Evolutionary conservation across 495 filamentous ascomycete genomes (phyloP).

Genomic region (Gamarada debralockiae): DNA sequence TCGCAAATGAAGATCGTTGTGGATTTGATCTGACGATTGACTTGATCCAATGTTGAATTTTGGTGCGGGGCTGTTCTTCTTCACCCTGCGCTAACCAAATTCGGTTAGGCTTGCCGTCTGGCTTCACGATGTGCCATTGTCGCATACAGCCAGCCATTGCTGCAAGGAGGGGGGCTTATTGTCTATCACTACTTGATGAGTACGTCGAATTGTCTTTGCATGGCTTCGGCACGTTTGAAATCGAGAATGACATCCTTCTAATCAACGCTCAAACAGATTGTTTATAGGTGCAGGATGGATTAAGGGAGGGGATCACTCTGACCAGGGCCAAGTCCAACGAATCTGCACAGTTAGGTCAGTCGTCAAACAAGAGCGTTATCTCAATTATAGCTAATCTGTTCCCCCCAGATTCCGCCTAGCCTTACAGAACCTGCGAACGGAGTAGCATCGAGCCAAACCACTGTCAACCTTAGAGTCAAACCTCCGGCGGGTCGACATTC

Average conservation of each 20-base stretch:
- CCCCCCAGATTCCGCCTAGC: conserved; percentile 13
- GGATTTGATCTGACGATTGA: conserved; percentile 8
- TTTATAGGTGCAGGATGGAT: conserved; percentile 9
- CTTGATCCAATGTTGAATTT: conserved; percentile 5
- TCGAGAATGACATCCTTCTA: no score
- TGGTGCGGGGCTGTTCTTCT: neutral
- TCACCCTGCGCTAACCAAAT: conserved; percentile 9
- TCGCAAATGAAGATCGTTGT: conserved; percentile 2
- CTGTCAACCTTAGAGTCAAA: conserved; percentile 16
- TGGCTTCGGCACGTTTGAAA: no score
- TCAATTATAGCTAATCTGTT: conserved; percentile 18
- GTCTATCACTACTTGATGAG: conserved; percentile 14
- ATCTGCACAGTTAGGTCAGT: conserved; percentile 16
- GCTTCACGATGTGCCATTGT: neutral
- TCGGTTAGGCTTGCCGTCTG: conserved; percentile 6
- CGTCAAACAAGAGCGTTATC: conserved; percentile 18
- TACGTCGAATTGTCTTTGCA: conserved; percentile 9
- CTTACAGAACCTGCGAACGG: conserved; percentile 15
- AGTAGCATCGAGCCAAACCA: conserved; percentile 14
- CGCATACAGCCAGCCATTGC: conserved; percentile 4
- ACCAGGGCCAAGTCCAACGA: conserved; percentile 11
- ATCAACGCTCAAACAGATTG: conserved; percentile 2
- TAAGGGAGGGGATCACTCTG: conserved; percentile 8
- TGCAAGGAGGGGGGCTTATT: conserved; percentile 7
- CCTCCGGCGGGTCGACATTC: conserved; percentile 14